These are phyloP conservation scores for Celoporthe dispersa DNA, from an alignment of 2,329 filamentous ascomycete species.

Conservation along the genomic window DNA sequence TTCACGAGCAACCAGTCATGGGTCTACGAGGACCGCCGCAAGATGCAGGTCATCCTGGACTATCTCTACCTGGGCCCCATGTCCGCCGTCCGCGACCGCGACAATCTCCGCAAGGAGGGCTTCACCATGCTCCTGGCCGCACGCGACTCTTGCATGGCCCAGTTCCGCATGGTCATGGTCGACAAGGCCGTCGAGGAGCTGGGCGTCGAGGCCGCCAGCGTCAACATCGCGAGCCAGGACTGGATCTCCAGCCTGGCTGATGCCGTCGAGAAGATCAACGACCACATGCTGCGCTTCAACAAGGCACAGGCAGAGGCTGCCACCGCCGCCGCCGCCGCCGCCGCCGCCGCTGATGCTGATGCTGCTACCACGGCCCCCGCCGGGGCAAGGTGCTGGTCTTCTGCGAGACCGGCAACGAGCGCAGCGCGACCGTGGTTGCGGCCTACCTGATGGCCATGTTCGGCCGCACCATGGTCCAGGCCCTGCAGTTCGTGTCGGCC, in stretches of 20 bases:
- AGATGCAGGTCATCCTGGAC: constrained; percentile 78
- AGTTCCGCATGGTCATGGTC: constrained; percentile 60
- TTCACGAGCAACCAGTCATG: constrained; percentile 48
- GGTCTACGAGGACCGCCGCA: constrained; percentile 72
- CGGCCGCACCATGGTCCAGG: constrained; percentile 62
- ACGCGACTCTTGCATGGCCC: constrained; percentile 64
- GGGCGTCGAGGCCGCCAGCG: constrained; percentile 62
- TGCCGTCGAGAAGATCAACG: constrained; percentile 72
- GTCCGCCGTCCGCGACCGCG: constrained; percentile 65
- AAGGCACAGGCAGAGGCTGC: constrained; percentile 36
- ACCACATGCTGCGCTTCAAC: constrained; percentile 65
- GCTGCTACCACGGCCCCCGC: no score
- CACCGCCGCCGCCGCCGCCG: constrained; percentile 38
- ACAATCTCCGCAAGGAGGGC: constrained; percentile 64
- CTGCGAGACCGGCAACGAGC: constrained; percentile 90
- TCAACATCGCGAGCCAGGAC: constrained; percentile 69
- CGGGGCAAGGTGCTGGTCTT: constrained; percentile 80
- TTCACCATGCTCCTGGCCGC: constrained; percentile 82
- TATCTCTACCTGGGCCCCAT: constrained; percentile 83
- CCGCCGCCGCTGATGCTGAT: no score
- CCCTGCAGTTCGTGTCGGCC: constrained; percentile 71
- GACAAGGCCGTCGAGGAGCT: constrained; percentile 63
- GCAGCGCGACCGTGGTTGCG: constrained; percentile 74
- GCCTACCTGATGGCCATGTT: constrained; percentile 84
- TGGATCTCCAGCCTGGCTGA: constrained; percentile 67